Evolutionary conservation across 345 rosid species (phyloP).

Genomic region (Camelina laxa): DNA sequence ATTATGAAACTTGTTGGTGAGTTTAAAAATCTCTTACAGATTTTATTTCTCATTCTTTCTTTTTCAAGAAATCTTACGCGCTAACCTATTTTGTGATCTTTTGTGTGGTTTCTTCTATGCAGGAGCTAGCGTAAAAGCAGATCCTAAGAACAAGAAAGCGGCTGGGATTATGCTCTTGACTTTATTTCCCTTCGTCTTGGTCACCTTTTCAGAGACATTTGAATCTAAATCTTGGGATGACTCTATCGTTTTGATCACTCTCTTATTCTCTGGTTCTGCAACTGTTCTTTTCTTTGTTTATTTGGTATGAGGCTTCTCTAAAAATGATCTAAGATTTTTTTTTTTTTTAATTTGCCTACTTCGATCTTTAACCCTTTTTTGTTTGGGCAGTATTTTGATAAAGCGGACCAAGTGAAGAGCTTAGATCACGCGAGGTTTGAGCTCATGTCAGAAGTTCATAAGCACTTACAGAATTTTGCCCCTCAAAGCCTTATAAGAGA

Average conservation of each 20-base stretch:
- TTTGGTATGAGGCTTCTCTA: constrained; percentile 25
- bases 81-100: not conserved
- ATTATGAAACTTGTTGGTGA: constrained; percentile 16
- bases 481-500: constrained; percentile 36
- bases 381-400: constrained; percentile 28
- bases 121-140: constrained; percentile 37
- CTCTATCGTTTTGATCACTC: constrained; percentile 26
- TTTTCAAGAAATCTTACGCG: not conserved
- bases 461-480: constrained; percentile 31
- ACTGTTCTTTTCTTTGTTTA: constrained; percentile 39
- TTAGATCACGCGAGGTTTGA: constrained; percentile 38
- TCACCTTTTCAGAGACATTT: constrained; percentile 35
- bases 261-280: constrained; percentile 37
- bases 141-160: constrained; percentile 40
- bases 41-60: constrained; percentile 9
- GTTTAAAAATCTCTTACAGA: constrained; percentile 5
- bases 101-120: not conserved
- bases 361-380: not conserved
- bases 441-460: constrained; percentile 46
- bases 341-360: not conserved
- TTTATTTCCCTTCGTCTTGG: constrained; percentile 37
- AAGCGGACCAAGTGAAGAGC: constrained; percentile 34
- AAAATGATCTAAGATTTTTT: not conserved
- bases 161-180: constrained; percentile 45
- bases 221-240: constrained; percentile 32